phyloP scores from a whole-genome alignment of 1,284 basidiomycete genomes.

The Violaceomyces palustris region DNA sequence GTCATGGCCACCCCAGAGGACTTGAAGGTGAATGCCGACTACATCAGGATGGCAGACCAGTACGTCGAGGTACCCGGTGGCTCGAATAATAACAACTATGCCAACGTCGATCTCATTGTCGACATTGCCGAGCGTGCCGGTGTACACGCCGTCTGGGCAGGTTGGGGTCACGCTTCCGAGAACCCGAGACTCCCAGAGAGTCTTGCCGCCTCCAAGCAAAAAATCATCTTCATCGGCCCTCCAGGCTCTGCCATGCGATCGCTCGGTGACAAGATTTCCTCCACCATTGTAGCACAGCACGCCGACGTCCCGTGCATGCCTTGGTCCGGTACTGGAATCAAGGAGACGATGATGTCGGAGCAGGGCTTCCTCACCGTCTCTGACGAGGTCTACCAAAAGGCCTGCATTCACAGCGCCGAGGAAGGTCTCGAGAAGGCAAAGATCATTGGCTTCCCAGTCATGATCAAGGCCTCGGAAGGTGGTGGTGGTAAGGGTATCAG shows the following conservation, averaged over 20 bases:
- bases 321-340: conserved; percentile 95
- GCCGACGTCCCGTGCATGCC: conserved; percentile 98
- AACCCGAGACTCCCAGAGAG: conserved; percentile 97
- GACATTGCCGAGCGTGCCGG: conserved; percentile 95
- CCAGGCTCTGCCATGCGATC: conserved; percentile 99
- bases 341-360: conserved; percentile 77
- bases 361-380: conserved; percentile 90
- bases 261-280: conserved; percentile 98
- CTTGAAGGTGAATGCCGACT: conserved; percentile 92
- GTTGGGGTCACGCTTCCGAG: conserved; percentile 99
- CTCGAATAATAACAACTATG: conserved; percentile 99
- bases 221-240: conserved; percentile 98
- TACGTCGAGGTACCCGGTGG: conserved; percentile 99
- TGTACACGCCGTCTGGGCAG: conserved; percentile 99
- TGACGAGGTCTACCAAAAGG: conserved; percentile 81
- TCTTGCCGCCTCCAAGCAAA: conserved; percentile 82
- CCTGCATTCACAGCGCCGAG: conserved; percentile 84
- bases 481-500: conserved; percentile 87
- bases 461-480: conserved; percentile 99
- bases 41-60: conserved; percentile 99
- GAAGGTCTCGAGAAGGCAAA: conserved; percentile 80
- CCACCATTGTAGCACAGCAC: conserved; percentile 96
- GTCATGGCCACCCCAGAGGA: conserved; percentile 99
- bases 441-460: conserved; percentile 90
- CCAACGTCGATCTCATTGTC: conserved; percentile 98